A percentile compares a stretch with the other conserved stretches of the same genome.
These are phyloP conservation scores for Mycena rebaudengoi DNA, from an alignment of 768 basidiomycete species.

Conservation along the genomic window DNA sequence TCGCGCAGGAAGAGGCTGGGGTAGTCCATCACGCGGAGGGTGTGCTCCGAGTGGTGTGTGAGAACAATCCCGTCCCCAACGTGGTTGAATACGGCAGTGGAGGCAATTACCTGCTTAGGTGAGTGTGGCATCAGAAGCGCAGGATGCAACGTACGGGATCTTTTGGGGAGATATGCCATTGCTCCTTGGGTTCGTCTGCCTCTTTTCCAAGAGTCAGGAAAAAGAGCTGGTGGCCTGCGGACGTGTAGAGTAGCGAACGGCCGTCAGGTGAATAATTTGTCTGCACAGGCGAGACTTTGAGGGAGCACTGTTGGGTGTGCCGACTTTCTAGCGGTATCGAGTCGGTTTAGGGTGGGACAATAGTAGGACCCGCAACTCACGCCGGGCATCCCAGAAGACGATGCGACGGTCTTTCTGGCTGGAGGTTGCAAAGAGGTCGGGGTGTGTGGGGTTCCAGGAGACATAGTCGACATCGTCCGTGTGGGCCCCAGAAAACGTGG, in stretches of 20 bases:
- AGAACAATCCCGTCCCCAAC: constrained; percentile 75
- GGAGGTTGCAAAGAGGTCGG: constrained; percentile 83
- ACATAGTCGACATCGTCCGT: constrained; percentile 83
- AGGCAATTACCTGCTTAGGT: constrained; percentile 66
- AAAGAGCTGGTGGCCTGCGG: constrained; percentile 66
- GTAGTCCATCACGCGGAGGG: constrained; percentile 74
- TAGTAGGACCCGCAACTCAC: constrained; percentile 49
- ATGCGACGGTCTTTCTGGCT: constrained; percentile 78
- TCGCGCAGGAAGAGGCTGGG: constrained; percentile 68
- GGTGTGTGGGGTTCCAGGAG: constrained; percentile 87
- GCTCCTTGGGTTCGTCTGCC: constrained; percentile 56
- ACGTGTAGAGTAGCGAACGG: constrained; percentile 67
- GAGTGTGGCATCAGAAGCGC: no score
- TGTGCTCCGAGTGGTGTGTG: constrained; percentile 69
- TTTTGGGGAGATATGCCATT: constrained; percentile 57
- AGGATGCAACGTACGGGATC: no score
- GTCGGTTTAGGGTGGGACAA: background rate
- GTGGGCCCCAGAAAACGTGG: constrained; percentile 74
- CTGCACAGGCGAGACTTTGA: constrained; percentile 70
- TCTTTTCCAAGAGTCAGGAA: constrained; percentile 67
- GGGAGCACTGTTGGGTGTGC: constrained; percentile 62
- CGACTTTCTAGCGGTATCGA: constrained; percentile 65
- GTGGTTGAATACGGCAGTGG: constrained; percentile 81
- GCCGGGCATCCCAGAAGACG: constrained; percentile 87
- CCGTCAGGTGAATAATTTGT: constrained; percentile 81